A percentile compares a stretch with the other conserved stretches of the same genome.
phyloP scores from a whole-genome alignment of 495 filamentous ascomycete genomes.

The Neurospora sp. region DNA sequence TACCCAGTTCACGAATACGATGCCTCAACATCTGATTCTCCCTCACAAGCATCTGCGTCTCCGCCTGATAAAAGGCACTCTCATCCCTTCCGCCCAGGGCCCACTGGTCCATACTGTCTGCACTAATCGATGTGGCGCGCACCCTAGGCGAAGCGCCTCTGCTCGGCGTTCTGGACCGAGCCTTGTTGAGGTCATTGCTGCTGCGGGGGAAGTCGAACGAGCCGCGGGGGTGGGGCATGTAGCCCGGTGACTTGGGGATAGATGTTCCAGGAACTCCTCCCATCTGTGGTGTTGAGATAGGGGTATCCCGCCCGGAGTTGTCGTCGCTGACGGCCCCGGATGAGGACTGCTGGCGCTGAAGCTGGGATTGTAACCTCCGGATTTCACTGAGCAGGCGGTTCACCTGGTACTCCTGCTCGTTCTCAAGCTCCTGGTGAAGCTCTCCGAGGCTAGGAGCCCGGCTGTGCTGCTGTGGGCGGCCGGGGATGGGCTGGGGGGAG shows the following conservation, averaged over 20 bases:
- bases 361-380: slow-evolving; percentile 71
- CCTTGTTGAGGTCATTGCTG: slow-evolving; percentile 31
- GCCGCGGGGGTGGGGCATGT: slow-evolving; percentile 42
- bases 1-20: slow-evolving; percentile 75
- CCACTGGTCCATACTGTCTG: slow-evolving; percentile 36
- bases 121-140: slow-evolving; percentile 44
- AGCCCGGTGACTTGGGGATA: slow-evolving; percentile 40
- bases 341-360: slow-evolving; percentile 46
- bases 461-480: slow-evolving; percentile 53
- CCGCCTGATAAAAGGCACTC: slow-evolving; percentile 81
- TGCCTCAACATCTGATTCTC: slow-evolving; percentile 91
- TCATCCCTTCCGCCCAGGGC: slow-evolving; percentile 56
- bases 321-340: slow-evolving; percentile 54
- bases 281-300: slow-evolving; percentile 20
- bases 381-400: slow-evolving; percentile 88
- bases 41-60: slow-evolving; percentile 72
- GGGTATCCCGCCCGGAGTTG: slow-evolving; percentile 51
- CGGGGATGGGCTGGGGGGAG: slow-evolving; percentile 42
- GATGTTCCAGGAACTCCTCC: slow-evolving; percentile 9
- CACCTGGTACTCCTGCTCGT: slow-evolving; percentile 92
- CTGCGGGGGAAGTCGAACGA: slow-evolving; percentile 48
- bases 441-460: slow-evolving; percentile 79
- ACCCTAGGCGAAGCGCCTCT: slow-evolving; percentile 45
- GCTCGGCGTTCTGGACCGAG: slow-evolving; percentile 46
- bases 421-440: slow-evolving; percentile 88